Conservation (phyloP, 1,284 basidiomycete genomes). For the Ceratobasidium sp. region DNA sequence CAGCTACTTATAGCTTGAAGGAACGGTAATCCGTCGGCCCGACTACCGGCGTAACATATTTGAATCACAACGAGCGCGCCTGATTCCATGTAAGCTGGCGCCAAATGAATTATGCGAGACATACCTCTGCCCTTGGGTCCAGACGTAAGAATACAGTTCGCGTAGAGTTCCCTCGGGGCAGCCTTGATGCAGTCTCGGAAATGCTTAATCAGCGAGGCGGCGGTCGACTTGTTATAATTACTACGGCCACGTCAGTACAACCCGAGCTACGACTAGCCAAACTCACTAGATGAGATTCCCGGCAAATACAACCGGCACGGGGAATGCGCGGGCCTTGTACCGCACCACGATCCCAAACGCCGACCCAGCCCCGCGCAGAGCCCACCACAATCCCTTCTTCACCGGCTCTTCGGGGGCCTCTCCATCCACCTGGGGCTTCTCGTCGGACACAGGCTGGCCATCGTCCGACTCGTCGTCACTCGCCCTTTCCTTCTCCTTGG, state of each 20-base stretch:
- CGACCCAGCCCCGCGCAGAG: constrained; percentile 82
- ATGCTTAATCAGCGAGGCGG: constrained; percentile 85
- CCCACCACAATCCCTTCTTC: constrained; percentile 76
- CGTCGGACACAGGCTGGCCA: constrained; percentile 68
- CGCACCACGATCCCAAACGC: constrained; percentile 85
- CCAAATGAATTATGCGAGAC: no score
- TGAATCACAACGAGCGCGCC: constrained; percentile 86
- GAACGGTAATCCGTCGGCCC: constrained; percentile 76
- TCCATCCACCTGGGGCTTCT: constrained; percentile 49
- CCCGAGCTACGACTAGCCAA: constrained; percentile 28
- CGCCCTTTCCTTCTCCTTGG: neutral
- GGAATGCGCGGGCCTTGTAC: constrained; percentile 84
- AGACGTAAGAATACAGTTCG: constrained; percentile 87
- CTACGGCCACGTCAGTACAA: constrained; percentile 18
- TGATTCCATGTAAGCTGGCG: neutral
- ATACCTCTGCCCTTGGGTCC: constrained; percentile 72
- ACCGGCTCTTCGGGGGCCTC: constrained; percentile 48
- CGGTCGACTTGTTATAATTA: constrained; percentile 72
- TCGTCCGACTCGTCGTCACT: constrained; percentile 43
- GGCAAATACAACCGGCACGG: constrained; percentile 86
- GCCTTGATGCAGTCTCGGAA: constrained; percentile 92
- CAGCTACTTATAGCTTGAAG: constrained; percentile 83
- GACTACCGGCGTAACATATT: constrained; percentile 82
- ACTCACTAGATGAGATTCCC: constrained; percentile 88
- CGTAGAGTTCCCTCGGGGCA: constrained; percentile 80